These are phyloP conservation scores for Venturia nashicola DNA, from an alignment of 2,329 filamentous ascomycete genomes.

Conservation along the genomic window DNA sequence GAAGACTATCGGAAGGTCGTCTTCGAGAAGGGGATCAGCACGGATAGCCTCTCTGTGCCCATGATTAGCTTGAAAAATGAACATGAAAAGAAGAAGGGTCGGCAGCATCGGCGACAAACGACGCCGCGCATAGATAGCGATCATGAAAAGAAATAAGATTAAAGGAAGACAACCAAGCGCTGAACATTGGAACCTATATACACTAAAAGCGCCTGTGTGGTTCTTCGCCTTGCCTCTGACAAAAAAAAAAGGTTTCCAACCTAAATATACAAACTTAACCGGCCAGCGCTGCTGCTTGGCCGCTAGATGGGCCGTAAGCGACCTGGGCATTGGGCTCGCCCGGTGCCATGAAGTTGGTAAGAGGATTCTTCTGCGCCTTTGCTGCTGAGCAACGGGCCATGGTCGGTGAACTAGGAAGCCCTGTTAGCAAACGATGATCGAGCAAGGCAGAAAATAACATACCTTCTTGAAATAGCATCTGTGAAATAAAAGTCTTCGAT, in stretches of 20 bases:
- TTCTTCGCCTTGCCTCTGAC: background rate
- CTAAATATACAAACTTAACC: slow-evolving; percentile 5
- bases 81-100: background rate
- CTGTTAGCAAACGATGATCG: slow-evolving; percentile 5
- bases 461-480: slow-evolving; percentile 93
- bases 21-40: too few species aligned
- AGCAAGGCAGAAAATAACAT: slow-evolving; percentile 24
- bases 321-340: slow-evolving; percentile 21
- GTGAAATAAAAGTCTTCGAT: slow-evolving; percentile 98
- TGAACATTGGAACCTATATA: background rate
- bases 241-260: background rate
- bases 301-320: slow-evolving; percentile 10
- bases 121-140: background rate
- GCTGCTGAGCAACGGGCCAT: slow-evolving; percentile 96
- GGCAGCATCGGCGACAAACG: background rate
- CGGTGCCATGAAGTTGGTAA: slow-evolving; percentile 40
- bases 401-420: slow-evolving; percentile 64
- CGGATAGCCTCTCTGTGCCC: background rate
- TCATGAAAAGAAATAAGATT: background rate
- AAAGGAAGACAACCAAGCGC: background rate
- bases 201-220: background rate
- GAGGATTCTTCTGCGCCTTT: slow-evolving; percentile 51
- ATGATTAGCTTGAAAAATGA: background rate
- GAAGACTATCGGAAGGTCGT: background rate
- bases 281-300: background rate